Evolutionary conservation across 352 stramenopile species (phyloP).

Genomic region (Globisporangium paroecandrum): DNA sequence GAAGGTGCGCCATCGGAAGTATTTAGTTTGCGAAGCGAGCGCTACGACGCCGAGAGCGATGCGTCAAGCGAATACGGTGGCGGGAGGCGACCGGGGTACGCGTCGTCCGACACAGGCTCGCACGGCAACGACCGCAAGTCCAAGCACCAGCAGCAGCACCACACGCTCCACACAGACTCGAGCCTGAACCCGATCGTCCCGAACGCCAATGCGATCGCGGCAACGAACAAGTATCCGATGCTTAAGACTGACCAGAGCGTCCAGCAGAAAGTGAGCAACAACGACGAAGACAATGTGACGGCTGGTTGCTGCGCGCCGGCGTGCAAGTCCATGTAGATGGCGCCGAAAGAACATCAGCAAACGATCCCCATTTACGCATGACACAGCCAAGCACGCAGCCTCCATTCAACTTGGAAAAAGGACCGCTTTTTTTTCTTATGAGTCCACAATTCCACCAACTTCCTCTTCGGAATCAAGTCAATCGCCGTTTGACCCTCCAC

Average conservation of each 20-base stretch:
- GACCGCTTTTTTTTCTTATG: not conserved
- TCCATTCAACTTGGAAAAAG: not conserved
- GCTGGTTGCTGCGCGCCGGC: slow-evolving; percentile 53
- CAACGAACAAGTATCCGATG: slow-evolving; percentile 63
- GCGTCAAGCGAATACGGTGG: slow-evolving; percentile 74
- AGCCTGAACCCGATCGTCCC: slow-evolving; percentile 61
- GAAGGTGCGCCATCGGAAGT: slow-evolving; percentile 73
- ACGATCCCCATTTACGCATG: not conserved
- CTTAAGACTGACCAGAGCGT: slow-evolving; percentile 75
- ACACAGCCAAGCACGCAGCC: not conserved
- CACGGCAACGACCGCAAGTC: slow-evolving; percentile 33
- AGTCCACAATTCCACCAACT: not conserved
- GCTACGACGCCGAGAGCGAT: slow-evolving; percentile 80
- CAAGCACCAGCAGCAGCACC: slow-evolving; percentile 25
- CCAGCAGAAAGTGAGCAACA: slow-evolving; percentile 25
- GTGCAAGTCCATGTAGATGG: slow-evolving; percentile 61
- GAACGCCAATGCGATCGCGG: slow-evolving; percentile 64
- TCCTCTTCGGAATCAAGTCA: not conserved
- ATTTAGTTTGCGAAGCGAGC: slow-evolving; percentile 79
- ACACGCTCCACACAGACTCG: slow-evolving; percentile 53
- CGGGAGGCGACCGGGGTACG: slow-evolving; percentile 41
- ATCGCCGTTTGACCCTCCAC: not conserved
- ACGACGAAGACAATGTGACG: slow-evolving; percentile 36
- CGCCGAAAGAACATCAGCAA: not conserved
- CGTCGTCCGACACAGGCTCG: slow-evolving; percentile 65